phyloP scores from a whole-genome alignment of 2,329 filamentous ascomycete species.

The Microsporum canis region DNA sequence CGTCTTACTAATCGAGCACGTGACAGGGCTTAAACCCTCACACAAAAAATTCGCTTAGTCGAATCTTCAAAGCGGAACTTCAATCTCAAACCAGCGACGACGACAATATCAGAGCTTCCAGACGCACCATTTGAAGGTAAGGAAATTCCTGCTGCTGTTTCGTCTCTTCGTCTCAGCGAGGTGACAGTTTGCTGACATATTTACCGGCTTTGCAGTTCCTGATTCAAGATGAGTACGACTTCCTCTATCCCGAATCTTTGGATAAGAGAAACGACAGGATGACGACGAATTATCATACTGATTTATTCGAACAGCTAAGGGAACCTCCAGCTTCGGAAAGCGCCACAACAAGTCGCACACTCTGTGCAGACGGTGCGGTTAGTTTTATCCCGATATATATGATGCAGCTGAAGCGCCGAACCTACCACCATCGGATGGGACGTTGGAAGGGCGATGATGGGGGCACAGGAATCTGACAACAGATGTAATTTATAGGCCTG shows the following conservation, averaged over 20 bases:
- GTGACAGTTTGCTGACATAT: background rate
- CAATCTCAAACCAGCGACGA: constrained; percentile 34
- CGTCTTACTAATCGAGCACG: background rate
- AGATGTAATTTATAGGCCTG: constrained; percentile 49
- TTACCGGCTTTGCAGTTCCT: constrained; percentile 29
- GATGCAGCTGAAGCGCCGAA: constrained; percentile 10
- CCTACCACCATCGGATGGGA: constrained; percentile 9
- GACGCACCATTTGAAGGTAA: constrained; percentile 33
- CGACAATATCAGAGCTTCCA: constrained; percentile 35
- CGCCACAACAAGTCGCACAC: constrained; percentile 98
- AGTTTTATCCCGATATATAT: constrained; percentile 37
- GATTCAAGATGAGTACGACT: constrained; percentile 50
- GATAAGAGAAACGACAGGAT: background rate
- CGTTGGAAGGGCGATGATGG: background rate
- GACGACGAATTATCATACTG: constrained; percentile 26
- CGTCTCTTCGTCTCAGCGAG: too few species aligned
- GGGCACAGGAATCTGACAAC: background rate
- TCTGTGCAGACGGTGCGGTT: constrained; percentile 96
- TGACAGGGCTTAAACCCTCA: constrained; percentile 26
- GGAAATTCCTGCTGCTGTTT: constrained; percentile 11
- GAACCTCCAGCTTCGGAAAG: constrained; percentile 61
- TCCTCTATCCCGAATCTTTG: constrained; percentile 15
- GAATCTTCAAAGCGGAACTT: constrained; percentile 26
- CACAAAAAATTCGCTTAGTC: constrained; percentile 35
- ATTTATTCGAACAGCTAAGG: constrained; percentile 50